Conservation (phyloP, 257 asterid species). For the Solanum verrucosum region DNA sequence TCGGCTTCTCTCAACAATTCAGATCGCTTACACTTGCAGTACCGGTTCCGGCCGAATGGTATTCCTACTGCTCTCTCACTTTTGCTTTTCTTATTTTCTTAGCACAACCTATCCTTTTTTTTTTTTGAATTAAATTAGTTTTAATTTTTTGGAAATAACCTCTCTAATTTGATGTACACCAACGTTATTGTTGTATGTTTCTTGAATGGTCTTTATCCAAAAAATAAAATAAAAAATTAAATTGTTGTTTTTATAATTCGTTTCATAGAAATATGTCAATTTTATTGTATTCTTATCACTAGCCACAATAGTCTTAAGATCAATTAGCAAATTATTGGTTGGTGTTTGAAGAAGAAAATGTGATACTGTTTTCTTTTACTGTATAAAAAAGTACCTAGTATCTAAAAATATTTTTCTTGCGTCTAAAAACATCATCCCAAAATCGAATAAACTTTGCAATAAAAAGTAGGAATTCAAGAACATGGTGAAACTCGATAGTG, state of each 20-base stretch:
- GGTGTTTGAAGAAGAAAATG: background rate
- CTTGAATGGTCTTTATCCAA: background rate
- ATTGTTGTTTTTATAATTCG: no score
- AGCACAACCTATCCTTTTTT: no score
- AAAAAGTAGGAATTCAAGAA: background rate
- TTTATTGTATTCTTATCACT: background rate
- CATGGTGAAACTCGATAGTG: background rate
- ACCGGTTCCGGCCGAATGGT: background rate
- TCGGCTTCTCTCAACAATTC: background rate
- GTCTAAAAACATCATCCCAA: background rate
- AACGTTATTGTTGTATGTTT: no score
- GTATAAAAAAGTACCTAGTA: background rate
- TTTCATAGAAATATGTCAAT: background rate
- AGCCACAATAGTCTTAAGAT: background rate
- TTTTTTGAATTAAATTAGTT: background rate
- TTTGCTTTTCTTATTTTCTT: background rate
- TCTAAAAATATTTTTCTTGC: background rate
- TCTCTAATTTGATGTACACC: no score
- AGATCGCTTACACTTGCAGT: background rate
- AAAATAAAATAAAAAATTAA: no score
- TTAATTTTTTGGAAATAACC: no score
- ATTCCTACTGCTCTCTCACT: background rate
- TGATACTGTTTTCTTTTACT: background rate
- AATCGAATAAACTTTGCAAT: background rate
- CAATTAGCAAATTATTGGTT: background rate